Evolutionary conservation across 805 yeast species (phyloP).

Genomic region (Lachancea quebecensis): DNA sequence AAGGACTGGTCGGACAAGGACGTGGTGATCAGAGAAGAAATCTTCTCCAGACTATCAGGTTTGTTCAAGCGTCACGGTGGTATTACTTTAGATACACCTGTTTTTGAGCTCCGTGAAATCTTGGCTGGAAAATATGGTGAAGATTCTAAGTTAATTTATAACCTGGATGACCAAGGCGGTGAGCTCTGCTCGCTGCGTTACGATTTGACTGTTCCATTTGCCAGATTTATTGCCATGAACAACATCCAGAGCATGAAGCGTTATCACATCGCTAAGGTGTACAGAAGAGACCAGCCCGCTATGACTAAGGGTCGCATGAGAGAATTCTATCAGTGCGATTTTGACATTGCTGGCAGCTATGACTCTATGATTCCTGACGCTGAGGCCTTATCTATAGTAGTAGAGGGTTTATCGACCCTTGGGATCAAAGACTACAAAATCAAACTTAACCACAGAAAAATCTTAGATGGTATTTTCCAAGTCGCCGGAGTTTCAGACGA

Average conservation of each 20-base stretch:
- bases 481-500: slow-evolving; percentile 92
- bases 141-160: slow-evolving; percentile 93
- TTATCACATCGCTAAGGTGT: slow-evolving; percentile 95
- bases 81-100: slow-evolving; percentile 97
- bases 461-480: slow-evolving; percentile 90
- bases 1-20: slow-evolving; percentile 98
- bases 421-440: slow-evolving; percentile 87
- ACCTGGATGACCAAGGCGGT: slow-evolving; percentile 98
- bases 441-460: slow-evolving; percentile 91
- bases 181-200: slow-evolving; percentile 92
- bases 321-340: slow-evolving; percentile 98
- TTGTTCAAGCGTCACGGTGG: slow-evolving; percentile 96
- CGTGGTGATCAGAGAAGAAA: slow-evolving; percentile 88
- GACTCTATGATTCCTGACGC: slow-evolving; percentile 97
- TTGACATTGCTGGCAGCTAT: slow-evolving; percentile 90
- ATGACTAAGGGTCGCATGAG: slow-evolving; percentile 99
- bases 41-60: slow-evolving; percentile 63
- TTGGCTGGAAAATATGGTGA: slow-evolving; percentile 97
- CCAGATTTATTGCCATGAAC: slow-evolving; percentile 95
- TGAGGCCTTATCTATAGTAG: slow-evolving; percentile 72
- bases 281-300: slow-evolving; percentile 99
- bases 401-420: slow-evolving; percentile 75
- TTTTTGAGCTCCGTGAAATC: slow-evolving; percentile 91
- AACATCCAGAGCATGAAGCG: slow-evolving; percentile 84
- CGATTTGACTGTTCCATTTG: slow-evolving; percentile 97